Percentiles rank a stretch among this genome's conserved stretches.
These are phyloP conservation scores for Cystobasidium onofrii DNA, from an alignment of 768 basidiomycete species.

Conservation along the genomic window DNA sequence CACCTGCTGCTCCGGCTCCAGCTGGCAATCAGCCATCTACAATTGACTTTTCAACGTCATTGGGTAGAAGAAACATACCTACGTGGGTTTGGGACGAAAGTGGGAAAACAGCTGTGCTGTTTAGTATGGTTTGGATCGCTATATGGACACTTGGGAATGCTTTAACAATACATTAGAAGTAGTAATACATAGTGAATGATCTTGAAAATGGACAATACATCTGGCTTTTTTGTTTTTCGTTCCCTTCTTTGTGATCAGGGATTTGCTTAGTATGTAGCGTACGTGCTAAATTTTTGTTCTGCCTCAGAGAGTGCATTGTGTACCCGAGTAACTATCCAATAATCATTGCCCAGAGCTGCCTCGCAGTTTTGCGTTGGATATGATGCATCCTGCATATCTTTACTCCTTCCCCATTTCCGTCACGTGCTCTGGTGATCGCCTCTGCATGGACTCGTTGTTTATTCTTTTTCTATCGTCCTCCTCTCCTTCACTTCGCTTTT, in stretches of 20 bases:
- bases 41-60: background rate
- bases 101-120: background rate
- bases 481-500: background rate
- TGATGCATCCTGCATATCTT: too few species aligned
- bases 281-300: too few species aligned
- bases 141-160: constrained; percentile 12
- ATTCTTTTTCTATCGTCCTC: background rate
- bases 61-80: background rate
- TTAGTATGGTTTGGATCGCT: background rate
- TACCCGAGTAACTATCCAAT: too few species aligned
- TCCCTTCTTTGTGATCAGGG: too few species aligned
- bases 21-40: background rate
- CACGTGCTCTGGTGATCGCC: background rate
- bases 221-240: too few species aligned
- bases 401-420: background rate
- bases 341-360: too few species aligned
- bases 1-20: background rate
- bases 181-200: too few species aligned
- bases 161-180: too few species aligned
- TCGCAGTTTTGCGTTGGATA: background rate
- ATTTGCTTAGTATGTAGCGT: too few species aligned
- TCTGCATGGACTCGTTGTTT: background rate
- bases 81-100: background rate
- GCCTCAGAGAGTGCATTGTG: too few species aligned
- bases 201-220: too few species aligned